phyloP scores from a whole-genome alignment of 768 basidiomycete genomes.

The Xerocomus brunneocitrinus region DNA sequence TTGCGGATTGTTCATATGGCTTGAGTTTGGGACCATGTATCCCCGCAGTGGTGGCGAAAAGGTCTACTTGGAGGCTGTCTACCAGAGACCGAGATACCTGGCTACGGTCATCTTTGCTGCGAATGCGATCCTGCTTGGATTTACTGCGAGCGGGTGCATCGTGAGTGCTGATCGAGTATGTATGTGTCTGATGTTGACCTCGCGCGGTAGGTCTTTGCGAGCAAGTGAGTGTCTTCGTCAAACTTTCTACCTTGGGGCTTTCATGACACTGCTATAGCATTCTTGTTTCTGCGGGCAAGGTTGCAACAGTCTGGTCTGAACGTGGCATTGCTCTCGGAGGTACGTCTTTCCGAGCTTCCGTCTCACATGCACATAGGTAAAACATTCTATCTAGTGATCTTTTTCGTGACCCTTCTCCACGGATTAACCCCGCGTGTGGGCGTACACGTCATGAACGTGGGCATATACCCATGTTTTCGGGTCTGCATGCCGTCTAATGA shows the following conservation, averaged over 20 bases:
- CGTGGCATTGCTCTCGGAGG: conserved; percentile 59
- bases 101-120: conserved; percentile 46
- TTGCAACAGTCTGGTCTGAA: conserved; percentile 43
- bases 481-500: conserved; percentile 10
- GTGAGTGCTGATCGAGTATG: conserved; percentile 27
- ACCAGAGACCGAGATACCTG: conserved; percentile 42
- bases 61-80: conserved; percentile 56
- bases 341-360: conserved; percentile 11
- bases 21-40: conserved; percentile 61
- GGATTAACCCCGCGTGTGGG: conserved; percentile 47
- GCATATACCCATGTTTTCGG: neutral
- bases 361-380: neutral
- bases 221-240: conserved; percentile 24
- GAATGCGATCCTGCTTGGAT: conserved; percentile 44
- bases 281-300: conserved; percentile 40
- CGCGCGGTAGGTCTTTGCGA: conserved; percentile 29
- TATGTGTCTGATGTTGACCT: neutral
- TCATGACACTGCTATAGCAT: conserved; percentile 33
- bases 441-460: conserved; percentile 48
- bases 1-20: conserved; percentile 59
- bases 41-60: conserved; percentile 61
- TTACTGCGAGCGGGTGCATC: conserved; percentile 45
- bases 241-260: accelerated
- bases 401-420: conserved; percentile 46
- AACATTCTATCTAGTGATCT: conserved; percentile 36